Percentiles rank a stretch among this genome's conserved stretches.
Conservation (phyloP, 306 rosid genomes). For the Acacia crassicarpa region DNA sequence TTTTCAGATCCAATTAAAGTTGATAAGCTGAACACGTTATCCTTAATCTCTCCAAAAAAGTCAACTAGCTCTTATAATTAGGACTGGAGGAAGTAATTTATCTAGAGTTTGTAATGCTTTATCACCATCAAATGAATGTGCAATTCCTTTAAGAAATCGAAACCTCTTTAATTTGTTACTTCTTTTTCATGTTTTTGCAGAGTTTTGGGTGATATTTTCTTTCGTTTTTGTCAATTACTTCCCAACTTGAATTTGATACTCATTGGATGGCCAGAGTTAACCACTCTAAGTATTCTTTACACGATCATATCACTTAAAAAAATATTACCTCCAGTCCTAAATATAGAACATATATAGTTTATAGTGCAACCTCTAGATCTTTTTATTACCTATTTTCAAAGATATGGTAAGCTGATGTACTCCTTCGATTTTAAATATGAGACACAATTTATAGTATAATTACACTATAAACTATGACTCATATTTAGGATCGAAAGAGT, state of each 20-base stretch:
- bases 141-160: neutral
- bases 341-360: no score
- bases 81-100: neutral
- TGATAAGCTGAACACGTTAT: neutral
- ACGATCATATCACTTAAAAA: neutral
- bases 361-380: no score
- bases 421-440: no score
- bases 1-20: neutral
- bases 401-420: no score
- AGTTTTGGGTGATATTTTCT: neutral
- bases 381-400: no score
- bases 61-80: no score
- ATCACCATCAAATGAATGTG: neutral
- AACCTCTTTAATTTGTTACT: neutral
- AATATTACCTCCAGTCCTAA: neutral
- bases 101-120: neutral
- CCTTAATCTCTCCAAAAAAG: no score
- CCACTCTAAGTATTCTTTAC: neutral
- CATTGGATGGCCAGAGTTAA: neutral
- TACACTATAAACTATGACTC: no score
- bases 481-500: no score
- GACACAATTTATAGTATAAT: no score
- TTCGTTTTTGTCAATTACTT: neutral
- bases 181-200: neutral
- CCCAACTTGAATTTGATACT: neutral